Conservation (phyloP, 2,329 filamentous ascomycete species). For the Ceratocystis ficicola region DNA sequence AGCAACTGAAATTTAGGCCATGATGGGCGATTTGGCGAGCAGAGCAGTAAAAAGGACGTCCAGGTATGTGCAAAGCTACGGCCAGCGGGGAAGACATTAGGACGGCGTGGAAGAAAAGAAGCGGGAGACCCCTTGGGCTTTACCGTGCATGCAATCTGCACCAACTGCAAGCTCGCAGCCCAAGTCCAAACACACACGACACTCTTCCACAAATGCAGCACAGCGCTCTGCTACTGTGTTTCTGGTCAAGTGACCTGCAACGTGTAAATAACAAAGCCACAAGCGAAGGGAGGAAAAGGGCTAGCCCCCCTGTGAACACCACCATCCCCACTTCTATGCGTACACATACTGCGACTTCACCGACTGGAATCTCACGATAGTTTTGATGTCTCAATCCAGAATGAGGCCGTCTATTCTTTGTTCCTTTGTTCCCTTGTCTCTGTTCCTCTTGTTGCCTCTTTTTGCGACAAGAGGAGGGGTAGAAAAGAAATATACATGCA, state of each 20-base stretch:
- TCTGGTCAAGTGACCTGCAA: neutral
- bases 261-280: neutral
- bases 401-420: neutral
- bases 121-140: no score
- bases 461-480: neutral
- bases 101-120: no score
- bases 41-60: neutral
- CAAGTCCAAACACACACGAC: no score
- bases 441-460: neutral
- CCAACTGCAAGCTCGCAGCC: no score
- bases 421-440: neutral
- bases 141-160: no score
- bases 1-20: neutral
- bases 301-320: neutral
- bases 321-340: neutral
- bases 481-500: neutral
- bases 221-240: neutral
- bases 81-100: no score
- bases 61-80: no score
- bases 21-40: neutral
- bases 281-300: neutral
- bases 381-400: neutral
- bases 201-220: neutral
- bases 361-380: conserved; percentile 8
- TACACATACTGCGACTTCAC: neutral